Evolutionary conservation across 2,329 filamentous ascomycete genomes (phyloP), one percentile per base, ranked within the genome.

Genomic region (Beauveria bassiana): DNA sequence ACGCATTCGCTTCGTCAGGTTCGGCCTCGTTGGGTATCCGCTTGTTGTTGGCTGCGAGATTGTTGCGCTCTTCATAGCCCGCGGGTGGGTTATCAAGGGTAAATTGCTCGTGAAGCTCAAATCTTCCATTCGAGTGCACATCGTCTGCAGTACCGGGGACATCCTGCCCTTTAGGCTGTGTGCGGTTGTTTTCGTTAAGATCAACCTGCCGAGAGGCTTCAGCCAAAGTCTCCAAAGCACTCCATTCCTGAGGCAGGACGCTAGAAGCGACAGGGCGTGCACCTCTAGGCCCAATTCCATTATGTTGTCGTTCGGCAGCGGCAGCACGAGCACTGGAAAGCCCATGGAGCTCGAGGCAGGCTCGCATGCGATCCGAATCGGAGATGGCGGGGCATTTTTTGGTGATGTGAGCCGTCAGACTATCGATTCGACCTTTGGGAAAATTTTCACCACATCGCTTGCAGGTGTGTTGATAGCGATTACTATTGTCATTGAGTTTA

Each of bases 401-500:
- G 59, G 90, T 87, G 61, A 96, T 81, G 71, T 97, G 93, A 64
- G 82, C 87, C 49, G 86, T 89, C 64, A 97, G 77, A 68, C 86
- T 90, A 70, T 97, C 93, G 69, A 91, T 88, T 64, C 93, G 86
- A 64, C 93, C 93, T 72, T 96, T 96, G 65, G 91, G 89, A 65
- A 96, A 96, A 73, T 89, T 88, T 75, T 95, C 89, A 66, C 91
- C 91, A 73, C 91, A 96, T 66, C 86, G 82, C 74, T 90, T 93
- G 83, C 92, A 96, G 14, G 90, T 95, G 71, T 96, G 91, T 68
- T 91, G 87, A 71, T 97, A 97, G 62, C 93, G 86, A 74, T 96
- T 96, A 78, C 90, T 95, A 66, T 90, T 88, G 76, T 96, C 91
- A 71, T 88, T 86, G 69, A 96, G 83, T 77, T 96, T 96, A 45